Conservation (phyloP, 805 yeast species). For the Schwanniomyces vanrijiae region DNA sequence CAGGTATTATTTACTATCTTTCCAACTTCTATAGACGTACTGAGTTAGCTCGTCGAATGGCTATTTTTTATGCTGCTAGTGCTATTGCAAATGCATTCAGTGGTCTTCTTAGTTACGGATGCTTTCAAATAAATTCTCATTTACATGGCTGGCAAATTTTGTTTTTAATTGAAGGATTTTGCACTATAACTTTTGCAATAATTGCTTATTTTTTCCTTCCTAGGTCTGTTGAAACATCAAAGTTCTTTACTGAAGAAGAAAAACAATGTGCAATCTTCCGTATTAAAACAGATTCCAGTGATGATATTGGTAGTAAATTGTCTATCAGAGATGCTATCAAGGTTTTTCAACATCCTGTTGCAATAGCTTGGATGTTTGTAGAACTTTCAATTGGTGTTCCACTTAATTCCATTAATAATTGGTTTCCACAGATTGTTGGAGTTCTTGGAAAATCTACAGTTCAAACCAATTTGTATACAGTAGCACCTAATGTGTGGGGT, state of each 20-base stretch:
- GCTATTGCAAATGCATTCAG: slow-evolving; percentile 36
- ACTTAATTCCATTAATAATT: slow-evolving; percentile 45
- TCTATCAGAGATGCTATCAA: slow-evolving; percentile 41
- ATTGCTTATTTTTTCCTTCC: slow-evolving; percentile 37
- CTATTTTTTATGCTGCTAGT: slow-evolving; percentile 37
- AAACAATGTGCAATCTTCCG: slow-evolving; percentile 37
- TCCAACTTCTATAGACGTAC: slow-evolving; percentile 37
- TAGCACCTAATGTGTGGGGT: slow-evolving; percentile 51
- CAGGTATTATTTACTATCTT: slow-evolving; percentile 38
- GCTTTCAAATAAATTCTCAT: slow-evolving; percentile 36
- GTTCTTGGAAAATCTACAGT: slow-evolving; percentile 40
- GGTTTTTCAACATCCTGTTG: slow-evolving; percentile 46
- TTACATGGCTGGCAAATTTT: slow-evolving; percentile 50
- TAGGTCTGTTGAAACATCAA: slow-evolving; percentile 31
- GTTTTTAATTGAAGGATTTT: slow-evolving; percentile 46
- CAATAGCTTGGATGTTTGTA: slow-evolving; percentile 43
- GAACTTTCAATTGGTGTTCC: slow-evolving; percentile 51
- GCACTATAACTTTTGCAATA: slow-evolving; percentile 35
- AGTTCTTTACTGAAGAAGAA: slow-evolving; percentile 41
- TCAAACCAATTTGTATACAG: slow-evolving; percentile 42
- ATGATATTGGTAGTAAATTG: slow-evolving; percentile 33
- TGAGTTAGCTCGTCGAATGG: slow-evolving; percentile 35
- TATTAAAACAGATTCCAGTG: slow-evolving; percentile 46
- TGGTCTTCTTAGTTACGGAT: slow-evolving; percentile 33
- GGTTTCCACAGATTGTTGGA: slow-evolving; percentile 48